Percentiles rank a stretch among this genome's conserved stretches.
Conservation (phyloP, 2,329 filamentous ascomycete species). For the Fusarium albosuccineum region DNA sequence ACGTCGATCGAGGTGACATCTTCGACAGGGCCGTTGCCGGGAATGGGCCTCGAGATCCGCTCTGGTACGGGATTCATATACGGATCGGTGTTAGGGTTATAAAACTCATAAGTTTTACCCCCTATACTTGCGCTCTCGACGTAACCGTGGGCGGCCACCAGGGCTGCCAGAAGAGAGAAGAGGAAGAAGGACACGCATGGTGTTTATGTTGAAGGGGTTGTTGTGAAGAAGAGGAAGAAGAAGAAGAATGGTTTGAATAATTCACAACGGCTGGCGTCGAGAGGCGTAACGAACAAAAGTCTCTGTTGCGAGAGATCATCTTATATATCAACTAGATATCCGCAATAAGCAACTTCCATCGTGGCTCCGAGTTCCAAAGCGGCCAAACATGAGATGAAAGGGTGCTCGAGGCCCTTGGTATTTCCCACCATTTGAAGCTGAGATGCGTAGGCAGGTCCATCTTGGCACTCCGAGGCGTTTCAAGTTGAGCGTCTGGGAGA, state of each 20-base stretch:
- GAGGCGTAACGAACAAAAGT: constrained; percentile 22
- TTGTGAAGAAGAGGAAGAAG: constrained; percentile 2
- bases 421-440: constrained; percentile 40
- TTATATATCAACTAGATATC: constrained; percentile 25
- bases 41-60: constrained; percentile 69
- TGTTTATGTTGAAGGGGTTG: constrained; percentile 3
- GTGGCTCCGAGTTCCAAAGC: neutral
- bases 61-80: constrained; percentile 59
- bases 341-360: neutral
- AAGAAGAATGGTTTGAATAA: neutral
- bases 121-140: constrained; percentile 61
- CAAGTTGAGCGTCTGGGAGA: constrained; percentile 23
- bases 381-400: constrained; percentile 23
- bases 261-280: constrained; percentile 15
- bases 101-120: constrained; percentile 51
- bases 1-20: constrained; percentile 66
- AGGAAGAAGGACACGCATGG: constrained; percentile 44
- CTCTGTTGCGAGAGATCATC: constrained; percentile 3
- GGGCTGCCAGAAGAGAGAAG: constrained; percentile 52
- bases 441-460: neutral
- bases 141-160: constrained; percentile 63
- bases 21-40: constrained; percentile 70
- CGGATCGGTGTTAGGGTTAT: constrained; percentile 58
- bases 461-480: constrained; percentile 33
- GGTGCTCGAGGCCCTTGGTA: constrained; percentile 9